Base-by-base conservation (phyloP, 2,329 filamentous ascomycete genomes). In the Microthyrium microscopicum region DNA sequence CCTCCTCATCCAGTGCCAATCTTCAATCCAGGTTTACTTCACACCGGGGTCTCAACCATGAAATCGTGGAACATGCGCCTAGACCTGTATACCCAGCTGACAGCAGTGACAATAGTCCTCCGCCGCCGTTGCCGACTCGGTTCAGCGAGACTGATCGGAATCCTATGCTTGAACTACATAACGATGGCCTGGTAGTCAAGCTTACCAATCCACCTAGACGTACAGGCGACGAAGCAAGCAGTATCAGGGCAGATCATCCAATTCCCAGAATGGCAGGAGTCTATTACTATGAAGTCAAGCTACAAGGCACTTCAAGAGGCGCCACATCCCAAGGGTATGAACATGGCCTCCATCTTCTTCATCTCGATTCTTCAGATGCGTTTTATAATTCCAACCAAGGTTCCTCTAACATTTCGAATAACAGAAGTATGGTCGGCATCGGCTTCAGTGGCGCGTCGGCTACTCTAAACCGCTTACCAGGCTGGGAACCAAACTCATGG, bases 211-310 rank as follows among this genome's bases (percentile, higher is more conserved):
- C 61, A 8, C 58, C 60, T 26, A 71, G 72, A 50, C 65, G 67
- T 28, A 58, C 64, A 11, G 21, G 21, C 38, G 72, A 77, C 47
- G 89, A 95, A 51, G 81, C 83, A 13, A 83, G 74, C 22, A 72
- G 81, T 9, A 73, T 93, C 37, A 73, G 89, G 36, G 72, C 85
- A 19, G 79, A 98, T 52, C 66, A 84, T 51, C 70, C 75, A 31
- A 94, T 95, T 73, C 84, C 89, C 4, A 66, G 73, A 22, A 78
- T 92, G 48, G 89, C 81, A 43, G 89, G 89, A 2, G 77, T 98
- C 39, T 98, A 93, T 54, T 98, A 98, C 53, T 98, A 74, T 49
- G 89, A 98, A 47, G 63, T 74, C 21, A 70, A 68, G 6, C 68
- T 82, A n/a, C n/a, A n/a, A n/a, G n/a, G n/a, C n/a, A n/a, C n/a